Base-by-base conservation (phyloP, 2,329 filamentous ascomycete genomes). In the Fusarium graminum region DNA sequence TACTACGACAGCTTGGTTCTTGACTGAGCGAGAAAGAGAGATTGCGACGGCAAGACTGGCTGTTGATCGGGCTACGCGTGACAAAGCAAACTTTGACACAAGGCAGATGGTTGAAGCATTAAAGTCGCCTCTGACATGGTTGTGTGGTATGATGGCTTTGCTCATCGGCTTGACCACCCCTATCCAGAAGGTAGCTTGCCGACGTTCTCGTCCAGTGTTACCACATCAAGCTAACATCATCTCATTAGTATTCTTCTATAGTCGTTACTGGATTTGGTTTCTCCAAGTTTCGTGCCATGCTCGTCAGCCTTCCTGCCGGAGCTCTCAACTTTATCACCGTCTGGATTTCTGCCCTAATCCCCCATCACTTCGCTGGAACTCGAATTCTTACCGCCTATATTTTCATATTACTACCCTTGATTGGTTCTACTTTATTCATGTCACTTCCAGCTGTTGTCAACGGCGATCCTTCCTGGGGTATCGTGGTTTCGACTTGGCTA, bases 401-500 rank as follows among this genome's bases (percentile, higher is more conserved):
- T 7, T 50, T 43, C 1, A 52, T 63, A 7, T 43, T 36, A 11
- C 14, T 66, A 6, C 64, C 67, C 2, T 38, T 70, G 4, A 29
- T 28, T 6, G 65, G 67, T 4, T 63, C 65, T 2, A 17, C 44
- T 4, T 41, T 60, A 22, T 60, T 75, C 1, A 41, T 69, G 3
- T n/a, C 44, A 4, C 46, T 75, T 9, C 68, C 73, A 0, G 45
- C 47, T 0, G 58, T 64, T 11, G 25, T 32, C 25, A 28, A 49
- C 9, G 39, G 46, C 11, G 36, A 32, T 30, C 25, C 43, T 17
- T 49, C 50, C 6, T 74, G 73, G 72, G 71, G 65, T 11, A 67
- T 75, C 5, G 67, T 73, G 5, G 67, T 45, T 9, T 59, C 65
- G 16, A 73, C 71, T 0, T 75, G 74, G 71, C 62, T 75, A 8